Base-by-base conservation (phyloP, 2,329 filamentous ascomycete genomes). In the Microdochium paspali region DNA sequence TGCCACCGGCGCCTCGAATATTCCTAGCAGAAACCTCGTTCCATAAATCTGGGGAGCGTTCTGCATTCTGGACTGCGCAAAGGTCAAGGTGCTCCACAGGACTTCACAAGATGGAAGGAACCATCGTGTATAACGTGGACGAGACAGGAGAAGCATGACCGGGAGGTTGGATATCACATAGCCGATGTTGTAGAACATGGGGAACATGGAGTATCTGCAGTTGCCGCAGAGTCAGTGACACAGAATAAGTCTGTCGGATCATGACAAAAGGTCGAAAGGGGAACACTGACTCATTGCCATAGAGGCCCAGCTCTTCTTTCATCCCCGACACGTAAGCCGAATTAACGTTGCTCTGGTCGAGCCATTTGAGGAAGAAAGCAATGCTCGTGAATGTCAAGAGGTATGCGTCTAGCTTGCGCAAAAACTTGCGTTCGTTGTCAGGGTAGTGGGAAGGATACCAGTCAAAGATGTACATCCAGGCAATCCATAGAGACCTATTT, bases 321-420 rank as follows among this genome's bases (percentile, higher is more conserved):
- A 64, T 62, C 1, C 61, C 62, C 2, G 56, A 58, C 20, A 62
- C 58, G 30, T 60, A 64, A 21, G 61, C 62, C 44, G 55, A 54
- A 48, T 52, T 58, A 56, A 54, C 52, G 32, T 53, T 56, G 46
- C 51, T 54, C 39, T 51, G 52, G 44, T 54, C 52, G 3, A 54
- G 51, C 43, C 54, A 48, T 32, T 54, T 54, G 21, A 49, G 44
- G 40, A 54, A 54, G 46, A 51, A 54, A 10, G 51, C 51, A 42
- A 54, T 48, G 44, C 52, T 53, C n/a, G 51, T 53, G 46, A 53
- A 54, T 2, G 49, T 49, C 13, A 54, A 51, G 18, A 54, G 51
- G 10, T 47, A 26, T 18, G 53, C 30, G 30, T 54, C 52, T 4
- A 53, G 44, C 23, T 53, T 53, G 31, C 47, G 50, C 15, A 53